Base-by-base conservation (phyloP, 495 filamentous ascomycete genomes). In the Aspergillus ellipticus region DNA sequence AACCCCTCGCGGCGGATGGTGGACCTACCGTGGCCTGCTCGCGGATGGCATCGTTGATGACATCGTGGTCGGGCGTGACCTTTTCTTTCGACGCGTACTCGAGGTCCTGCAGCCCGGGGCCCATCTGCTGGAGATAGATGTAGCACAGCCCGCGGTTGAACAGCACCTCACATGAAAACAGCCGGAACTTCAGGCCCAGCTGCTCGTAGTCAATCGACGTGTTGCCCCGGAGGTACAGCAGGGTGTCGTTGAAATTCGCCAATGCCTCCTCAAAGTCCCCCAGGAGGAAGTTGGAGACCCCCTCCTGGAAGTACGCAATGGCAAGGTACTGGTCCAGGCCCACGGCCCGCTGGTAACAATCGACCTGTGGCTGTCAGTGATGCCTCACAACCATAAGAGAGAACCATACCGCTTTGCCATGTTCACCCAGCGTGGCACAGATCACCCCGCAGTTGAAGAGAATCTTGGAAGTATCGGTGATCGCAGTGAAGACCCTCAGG, bases 361-460 rank as follows among this genome's bases (percentile, higher is more conserved):
- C 87, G 59, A 97, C 90, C 93, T 97, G 65, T 57, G 29, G 67
- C 29, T 19, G 33, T 61, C 24, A 42, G 42, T 26, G 20, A 48
- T 31, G 19, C 16, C 17, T 6, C 8, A 48, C 20, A 17, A 42
- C 48, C 48, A 2, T 37, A n/a, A 42, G n/a, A n/a, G 24, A 22
- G 21, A 26, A 42, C 81, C 90, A 66, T 80, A 98, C 94, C 61
- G 94, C 94, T 79, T 86, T 89, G 61, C 90, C 89, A 76, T 99
- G 94, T 67, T 97, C 89, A 56, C 94, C 95, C n/a, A 99, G 75
- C 0, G 94, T 97, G 9, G 94, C 94, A 80, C 94, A 90, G 69
- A 99, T 97, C 47, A 99, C 94, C 51, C 95, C 94, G 74, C 92
- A 94, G 68, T 99, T 99, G 79, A 99, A 99, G 41, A 95, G 78